Evolutionary conservation across 192 early-diverging fungal genomes (phyloP).

Genomic region (Borealophlyctis nickersoniae): DNA sequence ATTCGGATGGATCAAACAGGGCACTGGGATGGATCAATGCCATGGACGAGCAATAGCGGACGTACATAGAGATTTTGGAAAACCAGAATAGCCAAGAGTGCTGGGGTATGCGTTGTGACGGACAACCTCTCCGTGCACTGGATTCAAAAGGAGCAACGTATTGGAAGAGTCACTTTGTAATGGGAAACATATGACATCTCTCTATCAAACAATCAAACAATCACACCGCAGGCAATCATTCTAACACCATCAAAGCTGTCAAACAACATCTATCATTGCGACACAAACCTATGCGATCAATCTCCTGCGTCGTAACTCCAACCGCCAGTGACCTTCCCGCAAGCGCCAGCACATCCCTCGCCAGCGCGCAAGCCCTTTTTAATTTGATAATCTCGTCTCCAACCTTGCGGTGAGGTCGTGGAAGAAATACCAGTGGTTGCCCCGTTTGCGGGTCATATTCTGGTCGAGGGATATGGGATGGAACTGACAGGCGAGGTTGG

Average conservation of each 20-base stretch:
- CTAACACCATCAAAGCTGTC: no score
- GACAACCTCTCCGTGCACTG: conserved; percentile 58
- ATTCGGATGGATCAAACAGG: no score
- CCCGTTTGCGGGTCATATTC: conserved; percentile 13
- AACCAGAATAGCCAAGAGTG: conserved; percentile 74
- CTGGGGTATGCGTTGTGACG: conserved; percentile 64
- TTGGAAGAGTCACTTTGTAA: no score
- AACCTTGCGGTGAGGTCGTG: conserved; percentile 10
- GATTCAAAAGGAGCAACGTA: background rate
- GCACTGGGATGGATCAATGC: no score
- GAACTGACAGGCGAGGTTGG: conserved; percentile 10
- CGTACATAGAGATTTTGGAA: conserved; percentile 68
- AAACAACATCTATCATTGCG: no score
- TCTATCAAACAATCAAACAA: no score
- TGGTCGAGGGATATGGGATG: conserved; percentile 14
- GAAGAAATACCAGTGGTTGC: conserved; percentile 17
- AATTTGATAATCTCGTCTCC: conserved; percentile 10
- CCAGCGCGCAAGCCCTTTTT: conserved; percentile 12
- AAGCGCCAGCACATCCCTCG: conserved; percentile 7
- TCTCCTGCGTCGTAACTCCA: conserved; percentile 21
- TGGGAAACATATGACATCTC: no score
- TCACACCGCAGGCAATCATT: no score
- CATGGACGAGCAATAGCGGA: no score
- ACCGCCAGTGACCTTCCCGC: background rate
- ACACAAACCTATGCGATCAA: conserved; percentile 19